These are phyloP conservation scores for Schwanniomyces yamadae DNA, from an alignment of 805 yeast species.

Conservation along the genomic window DNA sequence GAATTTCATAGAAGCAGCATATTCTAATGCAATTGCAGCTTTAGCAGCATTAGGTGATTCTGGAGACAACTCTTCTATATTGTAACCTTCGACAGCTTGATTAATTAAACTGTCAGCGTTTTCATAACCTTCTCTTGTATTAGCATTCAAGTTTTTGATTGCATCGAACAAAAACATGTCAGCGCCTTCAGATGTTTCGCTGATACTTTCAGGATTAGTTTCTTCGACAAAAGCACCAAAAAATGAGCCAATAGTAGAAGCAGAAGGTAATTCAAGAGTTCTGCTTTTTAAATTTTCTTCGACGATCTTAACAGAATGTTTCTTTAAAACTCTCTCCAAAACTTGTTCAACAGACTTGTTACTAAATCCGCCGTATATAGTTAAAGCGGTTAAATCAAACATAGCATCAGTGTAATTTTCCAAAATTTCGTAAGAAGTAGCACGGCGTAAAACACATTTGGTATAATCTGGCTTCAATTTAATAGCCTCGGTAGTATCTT, in stretches of 20 bases:
- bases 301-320: constrained; percentile 73
- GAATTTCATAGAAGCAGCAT: constrained; percentile 79
- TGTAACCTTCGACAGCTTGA: constrained; percentile 57
- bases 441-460: constrained; percentile 91
- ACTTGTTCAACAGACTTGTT: constrained; percentile 75
- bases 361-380: constrained; percentile 80
- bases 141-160: constrained; percentile 50
- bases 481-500: constrained; percentile 84
- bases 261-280: constrained; percentile 67
- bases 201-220: constrained; percentile 46
- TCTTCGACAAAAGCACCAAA: constrained; percentile 79
- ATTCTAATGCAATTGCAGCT: constrained; percentile 75
- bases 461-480: constrained; percentile 84
- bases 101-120: constrained; percentile 56
- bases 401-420: constrained; percentile 81
- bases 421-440: constrained; percentile 82
- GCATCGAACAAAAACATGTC: constrained; percentile 67
- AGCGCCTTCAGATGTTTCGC: constrained; percentile 56
- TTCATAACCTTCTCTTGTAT: constrained; percentile 59
- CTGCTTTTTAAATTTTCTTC: constrained; percentile 55
- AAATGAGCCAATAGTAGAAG: constrained; percentile 81
- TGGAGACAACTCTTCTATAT: constrained; percentile 28
- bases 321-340: constrained; percentile 82
- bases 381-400: constrained; percentile 86
- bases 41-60: constrained; percentile 38